Evolutionary conservation across 2,329 filamentous ascomycete species (phyloP), one percentile per base, ranked within the genome.

Genomic region (Orbilia quercus): DNA sequence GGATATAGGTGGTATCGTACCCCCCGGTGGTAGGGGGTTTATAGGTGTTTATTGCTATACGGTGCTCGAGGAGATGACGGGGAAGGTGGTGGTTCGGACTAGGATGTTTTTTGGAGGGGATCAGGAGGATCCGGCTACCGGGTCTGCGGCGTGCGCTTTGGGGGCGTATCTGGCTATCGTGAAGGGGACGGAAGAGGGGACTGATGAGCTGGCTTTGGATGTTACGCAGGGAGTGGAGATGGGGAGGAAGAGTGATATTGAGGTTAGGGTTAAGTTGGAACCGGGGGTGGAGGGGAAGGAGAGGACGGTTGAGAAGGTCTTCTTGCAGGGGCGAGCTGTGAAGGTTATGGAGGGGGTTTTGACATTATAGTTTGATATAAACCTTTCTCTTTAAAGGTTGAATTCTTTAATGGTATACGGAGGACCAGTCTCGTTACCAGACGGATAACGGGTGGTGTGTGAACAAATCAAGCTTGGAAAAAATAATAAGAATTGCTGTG

Each of bases 191-290:
- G 55, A 7, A n/a, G 79, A 77, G 18, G 50, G 23, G 45, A 44
- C 22, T 79, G 76, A 63, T 34, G 79, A 79, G 31, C 75, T 78
- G 47, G 81, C 79, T 60, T 88, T 85, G 75, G 81, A 83, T 66
- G 81, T 90, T 74, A 85, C 85, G 69, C 88, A 90, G 80, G 89
- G 88, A 0, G 86, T 89, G 7, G 88, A 90, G 80, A 89, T 90
- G 85, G 88, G 87, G 4, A 80, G 87, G 75, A 81, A 81, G 79
- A 87, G 85, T 76, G 80, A 83, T 53, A 86, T 87, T 51, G 77
- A 79, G 40, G 82, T 86, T 36, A 81, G 84, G 63, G 81, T 85
- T 9, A 42, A 57, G 25, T 23, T 76, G 42, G 65, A 62, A 11
- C 25, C 22, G 20, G 53, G 58, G 48, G 48, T 48, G 14, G 60